phyloP scores from a whole-genome alignment of 2,329 filamentous ascomycete species.

The Penicillium sp. region DNA sequence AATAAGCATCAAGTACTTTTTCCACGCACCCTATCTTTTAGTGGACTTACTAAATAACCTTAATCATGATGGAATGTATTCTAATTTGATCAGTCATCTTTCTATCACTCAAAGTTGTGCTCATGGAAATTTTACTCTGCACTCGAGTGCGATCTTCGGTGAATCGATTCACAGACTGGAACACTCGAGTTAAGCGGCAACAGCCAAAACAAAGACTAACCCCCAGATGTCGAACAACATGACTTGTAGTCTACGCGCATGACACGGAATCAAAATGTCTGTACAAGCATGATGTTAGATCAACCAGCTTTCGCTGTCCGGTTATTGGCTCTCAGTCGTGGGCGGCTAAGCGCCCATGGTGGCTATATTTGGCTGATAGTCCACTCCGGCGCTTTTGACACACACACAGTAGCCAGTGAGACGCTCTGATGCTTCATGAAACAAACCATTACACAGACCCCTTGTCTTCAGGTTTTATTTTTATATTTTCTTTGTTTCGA shows the following conservation, averaged over 20 bases:
- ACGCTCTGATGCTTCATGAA: conserved; percentile 26
- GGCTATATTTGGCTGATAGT: conserved; percentile 27
- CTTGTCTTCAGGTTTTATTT: conserved; percentile 16
- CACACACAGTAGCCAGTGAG: conserved; percentile 14
- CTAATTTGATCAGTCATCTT: background rate
- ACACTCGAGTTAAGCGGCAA: background rate
- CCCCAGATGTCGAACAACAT: background rate
- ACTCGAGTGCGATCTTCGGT: background rate
- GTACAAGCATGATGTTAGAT: conserved; percentile 3
- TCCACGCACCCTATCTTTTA: background rate
- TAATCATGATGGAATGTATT: background rate
- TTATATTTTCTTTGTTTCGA: conserved; percentile 18
- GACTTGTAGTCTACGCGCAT: background rate
- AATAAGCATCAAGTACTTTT: background rate
- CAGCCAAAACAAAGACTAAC: background rate
- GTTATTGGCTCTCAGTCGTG: conserved; percentile 25
- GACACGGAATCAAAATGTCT: background rate
- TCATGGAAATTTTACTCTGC: background rate
- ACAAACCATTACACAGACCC: conserved; percentile 16
- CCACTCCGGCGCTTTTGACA: conserved; percentile 20
- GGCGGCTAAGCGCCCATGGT: conserved; percentile 28
- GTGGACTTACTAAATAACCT: background rate
- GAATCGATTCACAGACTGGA: conserved; percentile 1
- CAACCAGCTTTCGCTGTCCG: background rate
- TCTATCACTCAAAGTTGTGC: background rate